Evolutionary conservation across 2,329 filamentous ascomycete genomes (phyloP).

Genomic region (Claviceps digitariae): DNA sequence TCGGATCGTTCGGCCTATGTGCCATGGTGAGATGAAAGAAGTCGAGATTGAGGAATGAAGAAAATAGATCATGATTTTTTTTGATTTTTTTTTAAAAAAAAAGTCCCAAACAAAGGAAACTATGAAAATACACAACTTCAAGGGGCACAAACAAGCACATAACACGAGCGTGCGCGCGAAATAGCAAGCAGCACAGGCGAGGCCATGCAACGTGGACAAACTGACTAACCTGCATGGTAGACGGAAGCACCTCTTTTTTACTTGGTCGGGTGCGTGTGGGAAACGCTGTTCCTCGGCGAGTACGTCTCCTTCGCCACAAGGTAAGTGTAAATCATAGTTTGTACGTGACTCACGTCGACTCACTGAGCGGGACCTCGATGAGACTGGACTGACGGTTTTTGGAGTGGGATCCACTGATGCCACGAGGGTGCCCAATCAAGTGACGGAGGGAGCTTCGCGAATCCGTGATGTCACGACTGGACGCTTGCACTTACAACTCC

Average conservation of each 20-base stretch:
- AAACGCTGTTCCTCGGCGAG: background rate
- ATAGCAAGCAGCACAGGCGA: background rate
- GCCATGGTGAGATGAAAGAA: background rate
- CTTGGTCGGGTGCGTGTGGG: background rate
- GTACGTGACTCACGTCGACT: background rate
- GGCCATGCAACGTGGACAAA: no score
- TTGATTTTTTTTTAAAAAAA: no score
- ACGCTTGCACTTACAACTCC: background rate
- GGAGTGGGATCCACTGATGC: background rate
- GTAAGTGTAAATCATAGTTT: background rate
- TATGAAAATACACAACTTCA: background rate
- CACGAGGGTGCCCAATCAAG: background rate
- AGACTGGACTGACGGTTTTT: background rate
- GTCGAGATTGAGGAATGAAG: no score
- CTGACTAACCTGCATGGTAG: slow-evolving; percentile 18
- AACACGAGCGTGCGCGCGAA: background rate
- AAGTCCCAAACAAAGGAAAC: no score
- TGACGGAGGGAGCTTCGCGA: background rate
- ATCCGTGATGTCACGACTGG: slow-evolving; percentile 2
- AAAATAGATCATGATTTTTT: no score
- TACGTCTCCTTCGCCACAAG: background rate
- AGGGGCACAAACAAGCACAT: background rate
- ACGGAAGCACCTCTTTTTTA: background rate
- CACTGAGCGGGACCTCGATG: background rate
- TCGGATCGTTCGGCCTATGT: slow-evolving; percentile 10